Evolutionary conservation across 73 alveolate species (phyloP).

Genomic region (Paramecium primaurelia): DNA sequence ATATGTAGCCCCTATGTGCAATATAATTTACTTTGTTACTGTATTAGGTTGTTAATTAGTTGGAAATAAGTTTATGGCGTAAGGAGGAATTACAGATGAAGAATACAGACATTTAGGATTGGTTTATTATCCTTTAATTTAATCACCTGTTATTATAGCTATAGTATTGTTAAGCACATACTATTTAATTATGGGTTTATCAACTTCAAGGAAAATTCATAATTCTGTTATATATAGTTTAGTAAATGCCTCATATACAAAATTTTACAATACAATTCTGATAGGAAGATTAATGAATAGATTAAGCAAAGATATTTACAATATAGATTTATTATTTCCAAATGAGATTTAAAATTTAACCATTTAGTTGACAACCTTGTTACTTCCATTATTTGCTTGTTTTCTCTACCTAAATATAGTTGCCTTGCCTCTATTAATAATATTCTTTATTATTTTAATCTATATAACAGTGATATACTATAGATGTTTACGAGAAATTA

Average conservation of each 20-base stretch:
- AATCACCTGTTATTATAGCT: neutral
- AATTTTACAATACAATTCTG: slow-evolving; percentile 23
- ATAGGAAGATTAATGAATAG: slow-evolving; percentile 51
- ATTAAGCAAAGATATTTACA: slow-evolving; percentile 40
- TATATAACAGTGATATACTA: neutral
- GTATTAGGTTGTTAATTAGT: neutral
- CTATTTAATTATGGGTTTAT: neutral
- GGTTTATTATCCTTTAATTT: neutral
- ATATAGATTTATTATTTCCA: slow-evolving; percentile 20
- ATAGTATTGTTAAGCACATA: neutral
- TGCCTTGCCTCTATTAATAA: neutral
- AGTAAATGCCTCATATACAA: slow-evolving; percentile 34
- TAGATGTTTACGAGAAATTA: neutral
- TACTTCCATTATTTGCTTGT: neutral
- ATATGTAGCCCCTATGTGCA: neutral
- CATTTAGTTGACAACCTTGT: neutral
- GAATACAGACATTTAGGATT: neutral
- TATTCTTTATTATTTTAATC: neutral
- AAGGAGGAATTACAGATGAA: neutral
- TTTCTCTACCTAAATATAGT: neutral
- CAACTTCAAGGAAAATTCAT: neutral
- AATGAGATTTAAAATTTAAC: neutral
- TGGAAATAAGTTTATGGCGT: neutral
- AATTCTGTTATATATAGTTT: neutral
- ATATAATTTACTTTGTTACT: neutral